phyloP scores from a whole-genome alignment of 352 stramenopile genomes.

The Phytopythium helicoides region DNA sequence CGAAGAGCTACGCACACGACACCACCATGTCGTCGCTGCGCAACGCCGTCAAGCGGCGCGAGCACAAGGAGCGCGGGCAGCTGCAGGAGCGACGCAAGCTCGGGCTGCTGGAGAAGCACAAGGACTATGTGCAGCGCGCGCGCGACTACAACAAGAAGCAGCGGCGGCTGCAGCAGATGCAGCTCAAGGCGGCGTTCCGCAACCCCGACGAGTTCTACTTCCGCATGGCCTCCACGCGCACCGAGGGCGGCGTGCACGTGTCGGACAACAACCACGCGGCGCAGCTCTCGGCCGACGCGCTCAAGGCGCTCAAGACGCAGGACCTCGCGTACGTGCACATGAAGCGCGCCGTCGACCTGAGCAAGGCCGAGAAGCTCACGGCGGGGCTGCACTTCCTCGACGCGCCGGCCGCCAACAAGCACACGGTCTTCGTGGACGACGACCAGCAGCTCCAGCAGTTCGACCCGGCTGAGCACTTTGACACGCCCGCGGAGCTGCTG shows the following conservation, averaged over 20 bases:
- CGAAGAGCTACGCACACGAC: too few relatives aligned
- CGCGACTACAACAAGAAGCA: constrained; percentile 96
- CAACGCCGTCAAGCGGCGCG: constrained; percentile 98
- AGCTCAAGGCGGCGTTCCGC: constrained; percentile 91
- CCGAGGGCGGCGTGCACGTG: constrained; percentile 70
- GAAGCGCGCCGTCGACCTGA: constrained; percentile 71
- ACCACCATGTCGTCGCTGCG: constrained; percentile 80
- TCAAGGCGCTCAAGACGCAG: constrained; percentile 95
- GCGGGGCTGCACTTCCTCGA: constrained; percentile 78
- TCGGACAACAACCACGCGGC: constrained; percentile 71
- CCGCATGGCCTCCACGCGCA: constrained; percentile 91
- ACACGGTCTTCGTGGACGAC: constrained; percentile 94
- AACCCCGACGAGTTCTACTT: constrained; percentile 99
- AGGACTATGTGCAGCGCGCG: constrained; percentile 97
- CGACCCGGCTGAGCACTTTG: constrained; percentile 91
- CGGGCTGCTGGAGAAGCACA: constrained; percentile 97
- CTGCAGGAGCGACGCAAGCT: constrained; percentile 90
- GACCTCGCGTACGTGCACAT: constrained; percentile 95
- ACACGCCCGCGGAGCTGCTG: constrained; percentile 73
- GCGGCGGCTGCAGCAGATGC: constrained; percentile 83
- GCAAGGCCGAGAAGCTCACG: constrained; percentile 80
- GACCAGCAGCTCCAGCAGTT: constrained; percentile 79
- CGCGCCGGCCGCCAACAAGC: constrained; percentile 80
- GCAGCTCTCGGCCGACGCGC: constrained; percentile 68
- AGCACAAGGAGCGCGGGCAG: too few relatives aligned